Base-by-base conservation (phyloP, 805 yeast species). In the Ogataea kodamae region DNA sequence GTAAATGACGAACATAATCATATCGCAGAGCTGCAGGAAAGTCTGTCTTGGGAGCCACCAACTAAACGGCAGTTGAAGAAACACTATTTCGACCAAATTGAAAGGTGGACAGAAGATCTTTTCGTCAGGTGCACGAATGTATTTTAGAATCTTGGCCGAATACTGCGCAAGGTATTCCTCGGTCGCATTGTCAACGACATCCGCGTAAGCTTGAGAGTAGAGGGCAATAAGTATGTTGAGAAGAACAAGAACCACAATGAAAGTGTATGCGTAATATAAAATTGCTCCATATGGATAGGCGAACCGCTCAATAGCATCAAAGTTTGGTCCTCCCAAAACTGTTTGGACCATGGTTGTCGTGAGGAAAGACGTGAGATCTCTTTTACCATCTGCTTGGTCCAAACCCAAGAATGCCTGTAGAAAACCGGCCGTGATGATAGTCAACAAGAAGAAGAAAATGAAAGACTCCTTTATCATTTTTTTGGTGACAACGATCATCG, bases 231-330 rank as follows among this genome's bases (percentile, higher is more conserved):
- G 68, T 54, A 87, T 80, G 62, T 87, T 87, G 66, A 87, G 72
- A 62, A 87, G 67, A 37, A 87, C 78, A 29, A 81, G 83, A 9
- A 81, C 63, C 29, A 86, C 79, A 31, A 83, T 70, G 55, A 87
- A 87, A 3, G 85, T 74, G 68, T 83, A 87, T 32, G 74, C 60
- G 65, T 84, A 86, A 57, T 82, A 87, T 33, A 87, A 64, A 3
- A 86, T 61, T n/a, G 77, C 74, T 0, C 95, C 95, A 57, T 83
- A 87, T 5, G 96, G 96, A 11, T 86, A 84, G 0, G 86, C 88
- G 55, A 87, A 80, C 33, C 73, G 64, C 23, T 75, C 76, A 48
- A 84, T 79, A 30, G 81, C 78, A 19, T 67, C 73, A 50, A 85
- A 84, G 37, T 78, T 78, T 2, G 92, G 82, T 5, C 77, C 80